Evolutionary conservation across 1,139 yeast species (phyloP).

Genomic region (Blastobotrys indianensis): DNA sequence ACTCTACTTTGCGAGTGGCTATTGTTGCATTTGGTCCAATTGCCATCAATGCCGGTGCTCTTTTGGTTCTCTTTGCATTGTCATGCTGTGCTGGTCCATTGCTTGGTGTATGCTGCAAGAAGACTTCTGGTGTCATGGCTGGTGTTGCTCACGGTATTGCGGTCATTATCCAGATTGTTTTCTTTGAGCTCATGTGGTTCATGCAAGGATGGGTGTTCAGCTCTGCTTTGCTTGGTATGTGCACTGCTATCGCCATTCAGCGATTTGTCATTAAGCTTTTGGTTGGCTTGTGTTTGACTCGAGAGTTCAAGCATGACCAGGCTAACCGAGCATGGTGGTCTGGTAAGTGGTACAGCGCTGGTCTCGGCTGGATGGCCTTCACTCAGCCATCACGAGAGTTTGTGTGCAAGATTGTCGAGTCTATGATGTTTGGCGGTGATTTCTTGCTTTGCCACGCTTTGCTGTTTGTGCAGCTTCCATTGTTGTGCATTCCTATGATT

Average conservation of each 20-base stretch:
- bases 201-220: constrained; percentile 87
- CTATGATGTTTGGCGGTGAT: constrained; percentile 96
- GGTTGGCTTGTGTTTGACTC: constrained; percentile 73
- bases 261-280: constrained; percentile 81
- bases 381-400: constrained; percentile 97
- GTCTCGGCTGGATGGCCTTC: constrained; percentile 92
- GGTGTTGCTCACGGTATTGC: constrained; percentile 96
- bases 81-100: constrained; percentile 98
- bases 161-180: constrained; percentile 74
- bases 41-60: constrained; percentile 73
- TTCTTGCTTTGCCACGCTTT: constrained; percentile 86
- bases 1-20: constrained; percentile 77
- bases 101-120: constrained; percentile 92
- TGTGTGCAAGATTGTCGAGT: constrained; percentile 86
- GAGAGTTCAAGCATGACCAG: constrained; percentile 97
- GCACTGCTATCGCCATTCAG: constrained; percentile 81
- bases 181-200: constrained; percentile 96
- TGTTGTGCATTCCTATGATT: constrained; percentile 75
- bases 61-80: constrained; percentile 58
- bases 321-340: constrained; percentile 99
- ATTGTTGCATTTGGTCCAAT: constrained; percentile 91
- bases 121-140: constrained; percentile 96
- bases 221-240: constrained; percentile 80
- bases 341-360: constrained; percentile 97
- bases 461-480: constrained; percentile 83